Percentiles rank a stretch among this genome's conserved stretches.
These are phyloP conservation scores for Ophiostoma sp. DNA, from an alignment of 2,329 filamentous ascomycete genomes.

Conservation along the genomic window DNA sequence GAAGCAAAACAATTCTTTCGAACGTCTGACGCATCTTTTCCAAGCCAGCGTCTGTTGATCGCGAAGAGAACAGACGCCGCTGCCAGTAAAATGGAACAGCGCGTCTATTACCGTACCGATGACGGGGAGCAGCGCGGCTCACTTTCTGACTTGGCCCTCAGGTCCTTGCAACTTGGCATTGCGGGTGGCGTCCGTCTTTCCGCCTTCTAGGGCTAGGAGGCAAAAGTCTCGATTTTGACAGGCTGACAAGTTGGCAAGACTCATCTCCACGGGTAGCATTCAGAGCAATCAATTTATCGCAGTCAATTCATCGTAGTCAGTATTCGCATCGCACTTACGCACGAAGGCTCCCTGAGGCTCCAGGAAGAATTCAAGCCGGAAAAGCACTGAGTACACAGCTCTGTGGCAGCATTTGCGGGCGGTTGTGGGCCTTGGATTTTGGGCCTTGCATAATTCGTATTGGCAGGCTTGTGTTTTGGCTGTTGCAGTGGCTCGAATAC, in stretches of 20 bases:
- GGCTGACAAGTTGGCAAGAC: neutral
- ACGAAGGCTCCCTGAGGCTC: no score
- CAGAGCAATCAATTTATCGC: no score
- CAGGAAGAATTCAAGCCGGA: no score
- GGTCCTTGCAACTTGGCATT: neutral
- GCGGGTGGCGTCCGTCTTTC: neutral
- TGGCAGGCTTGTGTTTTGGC: no score
- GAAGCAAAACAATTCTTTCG: neutral
- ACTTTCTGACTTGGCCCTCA: neutral
- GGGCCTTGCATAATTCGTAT: no score
- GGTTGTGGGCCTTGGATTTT: no score
- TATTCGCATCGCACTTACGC: no score
- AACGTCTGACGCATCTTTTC: neutral
- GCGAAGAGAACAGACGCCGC: neutral
- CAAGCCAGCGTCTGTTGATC: neutral
- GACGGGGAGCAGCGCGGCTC: neutral
- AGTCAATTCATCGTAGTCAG: no score
- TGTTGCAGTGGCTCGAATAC: no score
- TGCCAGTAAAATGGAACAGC: neutral
- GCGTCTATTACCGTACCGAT: neutral
- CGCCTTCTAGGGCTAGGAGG: neutral
- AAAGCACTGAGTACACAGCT: no score
- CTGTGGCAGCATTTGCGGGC: no score
- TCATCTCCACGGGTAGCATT: no score
- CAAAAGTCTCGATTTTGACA: neutral